These are phyloP conservation scores for Aspergillus olivimuriae DNA, from an alignment of 495 filamentous ascomycete genomes.

Conservation along the genomic window DNA sequence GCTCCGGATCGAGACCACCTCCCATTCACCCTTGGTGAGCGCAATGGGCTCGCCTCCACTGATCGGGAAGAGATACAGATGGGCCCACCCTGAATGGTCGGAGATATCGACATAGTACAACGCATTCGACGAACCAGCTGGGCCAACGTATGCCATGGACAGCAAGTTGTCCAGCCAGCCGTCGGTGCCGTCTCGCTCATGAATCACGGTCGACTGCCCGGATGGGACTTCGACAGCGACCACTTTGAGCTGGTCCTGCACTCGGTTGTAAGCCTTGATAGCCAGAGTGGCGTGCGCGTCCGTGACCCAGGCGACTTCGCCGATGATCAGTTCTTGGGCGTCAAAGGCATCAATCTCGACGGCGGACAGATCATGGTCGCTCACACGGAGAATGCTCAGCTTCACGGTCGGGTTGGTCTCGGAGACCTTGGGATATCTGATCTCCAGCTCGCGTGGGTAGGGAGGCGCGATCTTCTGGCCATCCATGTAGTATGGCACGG, in stretches of 20 bases:
- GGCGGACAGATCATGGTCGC: constrained; percentile 1
- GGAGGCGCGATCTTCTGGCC: constrained; percentile 13
- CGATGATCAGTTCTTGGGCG: constrained; percentile 12
- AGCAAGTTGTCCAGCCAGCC: constrained; percentile 17
- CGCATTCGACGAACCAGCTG: constrained; percentile 2
- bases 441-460: constrained; percentile 14
- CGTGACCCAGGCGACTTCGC: constrained; percentile 15
- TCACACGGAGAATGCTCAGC: constrained; percentile 9
- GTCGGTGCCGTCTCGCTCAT: constrained; percentile 16
- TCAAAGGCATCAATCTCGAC: constrained; percentile 12
- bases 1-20: constrained; percentile 11
- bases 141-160: constrained; percentile 11
- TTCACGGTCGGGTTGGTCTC: constrained; percentile 16
- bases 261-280: constrained; percentile 13
- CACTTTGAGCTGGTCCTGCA: constrained; percentile 14
- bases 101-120: constrained; percentile 16
- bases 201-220: neutral
- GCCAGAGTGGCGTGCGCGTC: constrained; percentile 12
- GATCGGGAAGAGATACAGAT: constrained; percentile 14
- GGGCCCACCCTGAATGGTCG: constrained; percentile 14
- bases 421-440: constrained; percentile 15
- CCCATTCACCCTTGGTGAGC: constrained; percentile 14
- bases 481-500: constrained; percentile 16
- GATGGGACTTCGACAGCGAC: constrained; percentile 10
- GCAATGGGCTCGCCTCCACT: constrained; percentile 9